phyloP scores from a whole-genome alignment of 129 eudicot species.

The Flaveria trinervia region DNA sequence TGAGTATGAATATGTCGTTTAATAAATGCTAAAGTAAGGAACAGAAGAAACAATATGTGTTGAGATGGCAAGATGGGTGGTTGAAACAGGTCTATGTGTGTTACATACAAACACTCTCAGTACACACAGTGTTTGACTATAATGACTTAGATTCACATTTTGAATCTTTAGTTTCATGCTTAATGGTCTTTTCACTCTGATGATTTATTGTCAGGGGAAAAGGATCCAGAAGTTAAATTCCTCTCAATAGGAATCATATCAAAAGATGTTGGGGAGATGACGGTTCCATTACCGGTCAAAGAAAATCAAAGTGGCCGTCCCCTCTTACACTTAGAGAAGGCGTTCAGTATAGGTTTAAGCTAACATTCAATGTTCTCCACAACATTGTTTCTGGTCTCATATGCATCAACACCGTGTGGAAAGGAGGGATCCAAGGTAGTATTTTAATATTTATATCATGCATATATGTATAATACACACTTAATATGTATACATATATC shows the following conservation, averaged over 20 bases:
- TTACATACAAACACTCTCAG: conserved; percentile 11
- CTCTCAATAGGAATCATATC: conserved; percentile 77
- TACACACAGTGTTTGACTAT: conserved; percentile 4
- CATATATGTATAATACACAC: neutral
- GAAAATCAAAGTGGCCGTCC: conserved; percentile 50
- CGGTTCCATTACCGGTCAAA: conserved; percentile 55
- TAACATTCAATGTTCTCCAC: conserved; percentile 67
- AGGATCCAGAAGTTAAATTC: conserved; percentile 84
- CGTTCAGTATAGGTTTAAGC: conserved; percentile 67
- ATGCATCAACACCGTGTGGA: conserved; percentile 68
- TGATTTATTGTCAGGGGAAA: conserved; percentile 51
- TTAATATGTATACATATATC: neutral
- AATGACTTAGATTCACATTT: neutral
- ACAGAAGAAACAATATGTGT: conserved; percentile 9
- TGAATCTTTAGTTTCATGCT: neutral
- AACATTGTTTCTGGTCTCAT: conserved; percentile 82
- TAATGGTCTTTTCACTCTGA: neutral
- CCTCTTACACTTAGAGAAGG: conserved; percentile 73
- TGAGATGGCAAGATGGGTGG: neutral
- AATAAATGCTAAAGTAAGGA: neutral
- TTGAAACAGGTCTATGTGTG: neutral
- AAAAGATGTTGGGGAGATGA: conserved; percentile 66
- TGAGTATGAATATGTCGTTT: neutral
- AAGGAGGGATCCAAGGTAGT: conserved; percentile 69
- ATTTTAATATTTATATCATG: conserved; percentile 13